A percentile compares a stretch with the other conserved stretches of the same genome.
Evolutionary conservation across 164 flowering plant genomes (phyloP).

Genomic region (Berberis thunbergii): DNA sequence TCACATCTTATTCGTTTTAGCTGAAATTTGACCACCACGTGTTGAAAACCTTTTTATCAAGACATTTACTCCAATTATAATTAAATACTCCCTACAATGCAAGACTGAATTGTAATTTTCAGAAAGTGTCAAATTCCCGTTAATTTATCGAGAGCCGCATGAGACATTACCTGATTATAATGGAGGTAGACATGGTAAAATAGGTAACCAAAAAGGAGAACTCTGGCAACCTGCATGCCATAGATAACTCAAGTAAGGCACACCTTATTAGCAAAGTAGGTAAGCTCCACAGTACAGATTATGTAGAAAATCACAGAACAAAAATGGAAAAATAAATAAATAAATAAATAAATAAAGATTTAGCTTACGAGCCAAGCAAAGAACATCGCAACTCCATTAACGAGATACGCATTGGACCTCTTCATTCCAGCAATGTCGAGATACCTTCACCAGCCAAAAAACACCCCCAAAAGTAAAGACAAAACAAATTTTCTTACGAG

Average conservation of each 20-base stretch:
- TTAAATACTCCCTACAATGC: too few relatives aligned
- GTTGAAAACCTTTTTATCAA: too few relatives aligned
- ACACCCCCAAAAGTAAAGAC: background rate
- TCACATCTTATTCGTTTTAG: too few relatives aligned
- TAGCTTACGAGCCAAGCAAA: slow-evolving; percentile 40
- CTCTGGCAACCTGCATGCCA: slow-evolving; percentile 74
- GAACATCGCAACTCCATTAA: slow-evolving; percentile 66
- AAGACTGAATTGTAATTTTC: too few relatives aligned
- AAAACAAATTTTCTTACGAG: background rate
- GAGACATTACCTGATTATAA: slow-evolving; percentile 56
- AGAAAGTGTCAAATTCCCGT: too few relatives aligned
- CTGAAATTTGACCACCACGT: too few relatives aligned
- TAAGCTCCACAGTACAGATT: too few relatives aligned
- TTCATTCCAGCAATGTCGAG: slow-evolving; percentile 67
- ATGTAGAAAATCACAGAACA: too few relatives aligned
- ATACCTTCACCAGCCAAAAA: slow-evolving; percentile 38
- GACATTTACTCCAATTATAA: too few relatives aligned
- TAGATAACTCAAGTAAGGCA: background rate
- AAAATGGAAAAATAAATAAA: too few relatives aligned
- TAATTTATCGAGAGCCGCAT: too few relatives aligned
- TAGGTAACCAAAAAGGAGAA: slow-evolving; percentile 70
- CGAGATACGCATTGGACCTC: slow-evolving; percentile 44
- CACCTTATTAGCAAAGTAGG: background rate
- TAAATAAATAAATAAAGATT: background rate
- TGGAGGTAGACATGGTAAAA: slow-evolving; percentile 78